These are phyloP conservation scores for Mycena latifolia DNA, from an alignment of 768 basidiomycete species.

Conservation along the genomic window DNA sequence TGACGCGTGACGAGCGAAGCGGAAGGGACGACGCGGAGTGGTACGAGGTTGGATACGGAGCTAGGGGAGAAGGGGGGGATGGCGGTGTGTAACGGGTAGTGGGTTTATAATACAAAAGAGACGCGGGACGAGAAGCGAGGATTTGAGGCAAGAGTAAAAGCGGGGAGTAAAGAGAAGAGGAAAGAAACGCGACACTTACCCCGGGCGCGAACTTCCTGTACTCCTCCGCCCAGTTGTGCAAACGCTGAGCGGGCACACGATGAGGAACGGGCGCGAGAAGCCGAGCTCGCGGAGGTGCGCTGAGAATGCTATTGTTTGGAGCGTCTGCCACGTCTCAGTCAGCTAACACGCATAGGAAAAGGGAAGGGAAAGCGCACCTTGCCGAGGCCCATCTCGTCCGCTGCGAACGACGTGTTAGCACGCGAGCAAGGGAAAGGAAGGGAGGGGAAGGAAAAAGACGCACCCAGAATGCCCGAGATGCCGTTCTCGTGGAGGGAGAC, in stretches of 20 bases:
- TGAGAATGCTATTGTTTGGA: conserved; percentile 95
- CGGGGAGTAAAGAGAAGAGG: not conserved
- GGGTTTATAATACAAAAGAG: too few relatives aligned
- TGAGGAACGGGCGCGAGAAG: conserved; percentile 80
- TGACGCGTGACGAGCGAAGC: too few relatives aligned
- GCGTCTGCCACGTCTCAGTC: conserved; percentile 59
- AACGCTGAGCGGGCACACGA: conserved; percentile 95
- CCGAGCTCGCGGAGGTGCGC: conserved; percentile 86
- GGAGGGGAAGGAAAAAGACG: conserved; percentile 33
- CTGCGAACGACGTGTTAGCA: conserved; percentile 58
- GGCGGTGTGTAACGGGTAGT: too few relatives aligned
- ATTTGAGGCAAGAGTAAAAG: too few relatives aligned
- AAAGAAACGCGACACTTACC: conserved; percentile 54
- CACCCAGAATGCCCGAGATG: conserved; percentile 83
- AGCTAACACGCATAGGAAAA: too few relatives aligned
- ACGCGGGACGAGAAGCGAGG: too few relatives aligned
- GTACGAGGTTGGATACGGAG: too few relatives aligned
- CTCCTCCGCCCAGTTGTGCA: conserved; percentile 93
- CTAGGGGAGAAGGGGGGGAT: too few relatives aligned
- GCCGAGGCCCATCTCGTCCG: conserved; percentile 96
- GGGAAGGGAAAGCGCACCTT: conserved; percentile 47
- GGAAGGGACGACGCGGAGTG: too few relatives aligned
- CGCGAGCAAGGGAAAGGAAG: too few relatives aligned
- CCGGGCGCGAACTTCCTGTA: conserved; percentile 87
- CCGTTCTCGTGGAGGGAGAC: conserved; percentile 88